Evolutionary conservation across 495 filamentous ascomycete genomes (phyloP), one percentile per base, ranked within the genome.

Genomic region (Terfezia claveryi): DNA sequence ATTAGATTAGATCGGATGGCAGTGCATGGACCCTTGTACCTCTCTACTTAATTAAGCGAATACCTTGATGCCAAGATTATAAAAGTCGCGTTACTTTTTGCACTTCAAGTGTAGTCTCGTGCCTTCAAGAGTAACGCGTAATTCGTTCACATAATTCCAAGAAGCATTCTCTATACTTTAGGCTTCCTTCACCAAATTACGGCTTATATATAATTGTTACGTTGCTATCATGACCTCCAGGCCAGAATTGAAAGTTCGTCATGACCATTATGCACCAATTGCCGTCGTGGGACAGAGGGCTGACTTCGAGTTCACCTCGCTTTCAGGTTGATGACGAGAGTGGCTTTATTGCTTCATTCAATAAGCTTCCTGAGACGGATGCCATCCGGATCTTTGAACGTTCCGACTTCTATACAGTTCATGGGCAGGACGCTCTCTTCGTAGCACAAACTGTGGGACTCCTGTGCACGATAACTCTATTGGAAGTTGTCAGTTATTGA

Each of bases 271-370:
- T 46, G 4, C 41, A 9, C 41, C 4, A 6, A 46, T 46, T 2
- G 27, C 27, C 27, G 27, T 27, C 27, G 27, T 2, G 27, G 7
- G 27, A 32, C 4, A 32, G 7, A 32, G 27, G 0, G 27, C 27
- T 32, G 27, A 32, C 27, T 32, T 32, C 27, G 27, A 32, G 27
- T 32, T 32, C 27, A 32, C 27, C 27, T 32, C 41, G 41, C 14
- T 14, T 9, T 41, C 58, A 92, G 85, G 82, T 95, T 60, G 91
- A 98, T 62, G 91, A 98, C 67, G 91, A 98, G 73, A 78, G 79
- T 64, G 84, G 88, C 57, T 96, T 98, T 71, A 95, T 95, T 67
- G 80, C 80, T 38, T 94, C 89, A 72, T 98, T 87, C 73, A 85
- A 85, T 57, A 80, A 76, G 37, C 76, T 98, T 9, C 78, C 85